Percentiles rank a stretch among this genome's conserved stretches.
Conservation (phyloP, 768 basidiomycete species). For the Lentinus tigrinus region DNA sequence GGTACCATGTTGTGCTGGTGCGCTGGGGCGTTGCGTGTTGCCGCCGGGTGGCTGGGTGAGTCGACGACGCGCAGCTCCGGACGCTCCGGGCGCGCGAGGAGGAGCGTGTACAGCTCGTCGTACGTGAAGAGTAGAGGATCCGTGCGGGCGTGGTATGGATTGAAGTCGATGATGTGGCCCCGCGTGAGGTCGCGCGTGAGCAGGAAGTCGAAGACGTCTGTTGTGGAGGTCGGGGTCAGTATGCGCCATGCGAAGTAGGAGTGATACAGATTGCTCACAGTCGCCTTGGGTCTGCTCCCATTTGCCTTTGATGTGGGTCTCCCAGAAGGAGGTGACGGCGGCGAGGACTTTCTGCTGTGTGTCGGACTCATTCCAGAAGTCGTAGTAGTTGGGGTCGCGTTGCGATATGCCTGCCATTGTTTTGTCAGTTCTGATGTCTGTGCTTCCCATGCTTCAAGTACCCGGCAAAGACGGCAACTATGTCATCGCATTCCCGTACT, state of each 20-base stretch:
- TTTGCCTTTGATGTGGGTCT: constrained; percentile 54
- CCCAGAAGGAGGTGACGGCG: constrained; percentile 64
- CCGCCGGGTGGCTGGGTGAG: constrained; percentile 69
- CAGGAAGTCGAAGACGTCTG: constrained; percentile 85
- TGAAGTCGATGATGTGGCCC: constrained; percentile 88
- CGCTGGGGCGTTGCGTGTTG: constrained; percentile 63
- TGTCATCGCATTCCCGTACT: too few species aligned
- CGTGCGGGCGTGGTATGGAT: constrained; percentile 83
- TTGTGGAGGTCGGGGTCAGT: background rate
- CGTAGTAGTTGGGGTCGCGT: constrained; percentile 86
- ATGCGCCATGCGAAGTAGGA: background rate
- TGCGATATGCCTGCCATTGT: constrained; percentile 70
- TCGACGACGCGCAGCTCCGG: constrained; percentile 66
- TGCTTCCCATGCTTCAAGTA: too few species aligned
- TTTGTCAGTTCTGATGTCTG: background rate
- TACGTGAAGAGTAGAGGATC: constrained; percentile 87
- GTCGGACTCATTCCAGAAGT: constrained; percentile 68
- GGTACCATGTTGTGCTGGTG: constrained; percentile 91
- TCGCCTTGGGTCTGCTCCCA: constrained; percentile 55
- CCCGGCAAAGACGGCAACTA: too few species aligned
- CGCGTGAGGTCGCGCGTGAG: constrained; percentile 77
- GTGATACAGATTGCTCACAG: constrained; percentile 51
- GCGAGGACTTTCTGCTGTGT: constrained; percentile 53
- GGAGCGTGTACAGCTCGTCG: constrained; percentile 58
- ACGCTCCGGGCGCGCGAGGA: constrained; percentile 24